Evolutionary conservation across 2,329 filamentous ascomycete genomes (phyloP).

Genomic region (Emergomyces pasteurianus): DNA sequence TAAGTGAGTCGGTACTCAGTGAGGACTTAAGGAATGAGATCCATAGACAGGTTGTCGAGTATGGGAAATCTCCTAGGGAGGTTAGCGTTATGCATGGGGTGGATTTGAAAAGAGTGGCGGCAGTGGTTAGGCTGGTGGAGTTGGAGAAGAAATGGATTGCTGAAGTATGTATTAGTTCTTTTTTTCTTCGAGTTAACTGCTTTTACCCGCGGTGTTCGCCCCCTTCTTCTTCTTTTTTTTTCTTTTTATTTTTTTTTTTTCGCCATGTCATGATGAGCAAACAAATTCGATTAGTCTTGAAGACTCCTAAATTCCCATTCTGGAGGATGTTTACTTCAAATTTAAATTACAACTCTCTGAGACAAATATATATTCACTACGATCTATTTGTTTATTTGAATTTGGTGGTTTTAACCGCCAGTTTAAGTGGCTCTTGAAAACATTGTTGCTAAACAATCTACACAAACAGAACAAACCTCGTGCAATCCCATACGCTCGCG

Average conservation of each 20-base stretch:
- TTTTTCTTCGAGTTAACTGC: no score
- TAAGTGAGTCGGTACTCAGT: conserved; percentile 59
- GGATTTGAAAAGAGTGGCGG: conserved; percentile 72
- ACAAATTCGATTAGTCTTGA: conserved; percentile 96
- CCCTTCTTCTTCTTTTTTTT: conserved; percentile 1
- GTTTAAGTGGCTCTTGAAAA: conserved; percentile 1
- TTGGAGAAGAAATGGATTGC: conserved; percentile 66
- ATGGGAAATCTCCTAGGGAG: conserved; percentile 57
- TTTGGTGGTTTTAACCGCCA: background rate
- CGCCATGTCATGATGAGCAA: conserved; percentile 62
- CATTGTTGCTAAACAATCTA: no score
- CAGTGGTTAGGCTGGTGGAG: conserved; percentile 74
- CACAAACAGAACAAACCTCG: conserved; percentile 58
- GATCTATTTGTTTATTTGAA: conserved; percentile 7
- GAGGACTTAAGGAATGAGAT: conserved; percentile 63
- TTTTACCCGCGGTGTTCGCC: background rate
- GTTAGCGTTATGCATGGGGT: conserved; percentile 68
- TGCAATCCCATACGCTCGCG: conserved; percentile 63
- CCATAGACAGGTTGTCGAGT: conserved; percentile 53
- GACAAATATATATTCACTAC: conserved; percentile 9
- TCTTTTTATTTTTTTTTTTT: no score
- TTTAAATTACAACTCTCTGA: conserved; percentile 66
- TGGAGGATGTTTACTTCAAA: conserved; percentile 48
- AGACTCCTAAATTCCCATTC: conserved; percentile 51
- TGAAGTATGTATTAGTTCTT: conserved; percentile 50